These are phyloP conservation scores for Teunomyces barrocoloradensis DNA, from an alignment of 805 yeast genomes.

Conservation along the genomic window DNA sequence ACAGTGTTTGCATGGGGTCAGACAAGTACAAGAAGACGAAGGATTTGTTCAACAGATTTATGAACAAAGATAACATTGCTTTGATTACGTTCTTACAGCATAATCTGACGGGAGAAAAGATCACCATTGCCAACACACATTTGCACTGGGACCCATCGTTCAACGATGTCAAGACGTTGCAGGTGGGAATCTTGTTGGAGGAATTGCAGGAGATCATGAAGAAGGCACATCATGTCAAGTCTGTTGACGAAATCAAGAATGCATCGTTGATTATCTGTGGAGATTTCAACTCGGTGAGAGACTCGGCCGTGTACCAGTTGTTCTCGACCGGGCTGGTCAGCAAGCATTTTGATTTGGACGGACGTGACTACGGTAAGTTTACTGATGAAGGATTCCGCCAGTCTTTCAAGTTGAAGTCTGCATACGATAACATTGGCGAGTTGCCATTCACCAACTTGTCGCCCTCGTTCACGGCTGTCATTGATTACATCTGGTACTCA, in stretches of 20 bases:
- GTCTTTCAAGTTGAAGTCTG: constrained; percentile 75
- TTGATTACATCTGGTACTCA: constrained; percentile 95
- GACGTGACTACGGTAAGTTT: constrained; percentile 86
- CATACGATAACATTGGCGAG: constrained; percentile 82
- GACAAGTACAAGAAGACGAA: constrained; percentile 89
- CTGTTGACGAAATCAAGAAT: constrained; percentile 52
- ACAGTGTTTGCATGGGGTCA: constrained; percentile 73
- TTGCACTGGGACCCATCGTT: constrained; percentile 98
- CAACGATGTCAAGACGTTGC: constrained; percentile 94
- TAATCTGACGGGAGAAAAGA: constrained; percentile 62
- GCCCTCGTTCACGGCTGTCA: constrained; percentile 87
- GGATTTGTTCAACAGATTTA: constrained; percentile 92
- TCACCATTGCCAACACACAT: constrained; percentile 86
- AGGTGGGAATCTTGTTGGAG: constrained; percentile 87
- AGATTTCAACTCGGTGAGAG: constrained; percentile 85
- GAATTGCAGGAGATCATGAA: constrained; percentile 71
- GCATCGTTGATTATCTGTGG: constrained; percentile 87
- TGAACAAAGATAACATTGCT: constrained; percentile 94
- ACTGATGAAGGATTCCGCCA: constrained; percentile 88
- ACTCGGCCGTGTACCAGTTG: constrained; percentile 90
- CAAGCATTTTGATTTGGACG: constrained; percentile 76
- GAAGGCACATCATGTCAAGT: constrained; percentile 43
- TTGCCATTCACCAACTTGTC: constrained; percentile 93
- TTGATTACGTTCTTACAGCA: constrained; percentile 74
- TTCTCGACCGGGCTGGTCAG: constrained; percentile 78